These are phyloP conservation scores for Anethum foeniculum DNA, from an alignment of 140 eudicot genomes.

Conservation along the genomic window DNA sequence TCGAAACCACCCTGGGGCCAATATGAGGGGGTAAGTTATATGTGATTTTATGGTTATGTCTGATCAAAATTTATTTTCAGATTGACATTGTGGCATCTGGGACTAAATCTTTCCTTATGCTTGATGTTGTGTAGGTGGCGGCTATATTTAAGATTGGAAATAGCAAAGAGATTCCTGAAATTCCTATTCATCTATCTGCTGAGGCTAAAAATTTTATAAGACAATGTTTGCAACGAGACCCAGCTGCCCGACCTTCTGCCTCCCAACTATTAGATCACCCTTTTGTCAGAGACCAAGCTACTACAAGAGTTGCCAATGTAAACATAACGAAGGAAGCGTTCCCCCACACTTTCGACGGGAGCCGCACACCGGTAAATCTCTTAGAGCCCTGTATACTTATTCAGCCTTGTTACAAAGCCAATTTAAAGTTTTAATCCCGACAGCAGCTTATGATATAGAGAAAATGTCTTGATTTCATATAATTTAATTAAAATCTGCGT, in stretches of 20 bases:
- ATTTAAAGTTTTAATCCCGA: background rate
- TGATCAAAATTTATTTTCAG: background rate
- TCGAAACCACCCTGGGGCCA: constrained; percentile 99
- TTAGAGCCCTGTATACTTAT: background rate
- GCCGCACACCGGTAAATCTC: constrained; percentile 75
- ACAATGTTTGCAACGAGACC: constrained; percentile 81
- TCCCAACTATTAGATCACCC: constrained; percentile 61
- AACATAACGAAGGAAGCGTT: constrained; percentile 58
- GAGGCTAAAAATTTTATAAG: constrained; percentile 77
- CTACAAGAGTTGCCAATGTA: constrained; percentile 47
- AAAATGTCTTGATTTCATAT: background rate
- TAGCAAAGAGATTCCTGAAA: constrained; percentile 92
- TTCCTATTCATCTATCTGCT: constrained; percentile 71
- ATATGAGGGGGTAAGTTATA: constrained; percentile 71
- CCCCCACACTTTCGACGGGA: constrained; percentile 76
- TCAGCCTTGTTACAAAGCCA: background rate
- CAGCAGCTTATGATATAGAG: background rate
- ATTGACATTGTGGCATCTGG: background rate
- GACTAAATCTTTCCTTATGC: constrained; percentile 1
- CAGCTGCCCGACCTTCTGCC: constrained; percentile 73
- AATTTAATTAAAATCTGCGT: background rate
- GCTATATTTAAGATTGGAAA: constrained; percentile 97
- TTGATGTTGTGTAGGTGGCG: constrained; percentile 60
- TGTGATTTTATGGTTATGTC: background rate
- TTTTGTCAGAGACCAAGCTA: constrained; percentile 69